phyloP scores from a whole-genome alignment of 108 stramenopile species.

The Chaetoceros muelleri region DNA sequence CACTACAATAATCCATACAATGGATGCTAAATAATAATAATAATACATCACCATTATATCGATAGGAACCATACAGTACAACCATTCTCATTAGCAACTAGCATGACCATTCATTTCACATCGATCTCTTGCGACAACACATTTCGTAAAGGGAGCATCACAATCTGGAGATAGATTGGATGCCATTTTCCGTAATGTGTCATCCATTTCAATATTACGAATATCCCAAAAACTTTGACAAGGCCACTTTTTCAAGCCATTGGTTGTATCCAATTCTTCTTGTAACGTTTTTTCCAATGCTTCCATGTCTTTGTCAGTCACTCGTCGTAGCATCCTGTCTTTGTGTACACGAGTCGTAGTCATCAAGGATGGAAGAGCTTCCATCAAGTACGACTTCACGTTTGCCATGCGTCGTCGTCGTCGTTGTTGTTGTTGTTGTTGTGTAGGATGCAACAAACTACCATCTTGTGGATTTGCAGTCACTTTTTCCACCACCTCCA shows the following conservation, averaged over 20 bases:
- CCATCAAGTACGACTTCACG: background rate
- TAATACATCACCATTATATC: too few species aligned
- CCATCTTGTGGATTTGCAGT: background rate
- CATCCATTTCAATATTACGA: background rate
- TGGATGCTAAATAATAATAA: too few species aligned
- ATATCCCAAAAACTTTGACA: background rate
- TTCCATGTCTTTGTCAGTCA: background rate
- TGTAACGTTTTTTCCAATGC: background rate
- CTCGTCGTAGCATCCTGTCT: background rate
- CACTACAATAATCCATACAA: too few species aligned
- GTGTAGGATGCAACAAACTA: background rate
- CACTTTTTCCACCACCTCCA: background rate
- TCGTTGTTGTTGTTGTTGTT: too few species aligned
- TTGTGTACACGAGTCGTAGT: too few species aligned
- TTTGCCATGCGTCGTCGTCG: too few species aligned
- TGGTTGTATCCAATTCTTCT: background rate
- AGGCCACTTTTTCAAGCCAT: background rate
- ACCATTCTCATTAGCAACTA: too few species aligned
- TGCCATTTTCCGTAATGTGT: too few species aligned
- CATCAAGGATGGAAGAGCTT: background rate
- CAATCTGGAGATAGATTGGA: background rate
- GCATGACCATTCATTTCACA: background rate
- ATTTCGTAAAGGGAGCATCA: background rate
- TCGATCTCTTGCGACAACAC: background rate
- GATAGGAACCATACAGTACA: too few species aligned